Evolutionary conservation across 208 protist species (phyloP), one percentile per base, ranked within the genome.

Genomic region (Leishmania guyanensis): DNA sequence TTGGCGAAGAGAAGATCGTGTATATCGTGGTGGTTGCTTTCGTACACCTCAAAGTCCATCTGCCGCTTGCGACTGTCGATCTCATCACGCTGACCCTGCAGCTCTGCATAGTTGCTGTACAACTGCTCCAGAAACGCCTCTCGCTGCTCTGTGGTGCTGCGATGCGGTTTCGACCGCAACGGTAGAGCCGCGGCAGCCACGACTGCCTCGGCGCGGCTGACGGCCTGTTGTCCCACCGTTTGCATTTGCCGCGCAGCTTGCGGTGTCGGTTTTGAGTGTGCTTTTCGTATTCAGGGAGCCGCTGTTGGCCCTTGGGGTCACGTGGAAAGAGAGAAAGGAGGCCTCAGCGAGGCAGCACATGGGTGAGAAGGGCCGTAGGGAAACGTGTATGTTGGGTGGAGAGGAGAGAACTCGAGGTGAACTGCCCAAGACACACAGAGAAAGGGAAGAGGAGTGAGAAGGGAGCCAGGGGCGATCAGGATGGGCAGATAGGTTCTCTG

Each of bases 21-120:
- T 65, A 97, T 95, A 12, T 91, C 84, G 16, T 92, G 71, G 39
- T 87, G 85, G 80, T 97, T 95, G 80, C 89, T 94, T 17, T 92
- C 77, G 60, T 88, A 90, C 2, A 89, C 54, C 29, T 92, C 91
- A 26, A 86, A 54, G 66, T 93, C 87, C 22, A 97, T 86, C 22
- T 84, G 71, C 20, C 82, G 83, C 71, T 91, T 94, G 5, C 87
- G 85, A 22, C 86, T 85, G 20, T 87, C 82, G 5, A 97, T 80
- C 69, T 97, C 92, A 50, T 91, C 80, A 5, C 82, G 80, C 36
- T 97, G 92, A 10, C 68, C 74, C 64, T 94, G 89, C 26, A 97
- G 85, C 53, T 95, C 91, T 6, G 83, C 81, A 75, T 97, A 97
- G 65, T 95, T 78, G 17, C 86, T 78, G 80, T 97, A 97, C 29